Base-by-base conservation (phyloP, 2,329 filamentous ascomycete species). In the Talaromyces sp. region DNA sequence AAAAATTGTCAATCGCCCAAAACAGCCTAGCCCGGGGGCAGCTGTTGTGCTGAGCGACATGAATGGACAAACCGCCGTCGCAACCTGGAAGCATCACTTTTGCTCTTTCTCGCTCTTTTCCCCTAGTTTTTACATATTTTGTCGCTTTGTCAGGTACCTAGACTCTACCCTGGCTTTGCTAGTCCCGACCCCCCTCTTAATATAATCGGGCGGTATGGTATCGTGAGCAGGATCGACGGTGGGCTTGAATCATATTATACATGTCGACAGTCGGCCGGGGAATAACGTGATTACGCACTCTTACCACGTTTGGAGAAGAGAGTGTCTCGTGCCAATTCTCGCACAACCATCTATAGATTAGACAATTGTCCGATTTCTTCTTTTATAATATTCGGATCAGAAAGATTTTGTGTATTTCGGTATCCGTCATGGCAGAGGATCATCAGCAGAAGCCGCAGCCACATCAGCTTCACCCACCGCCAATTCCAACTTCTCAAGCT, bases 1-100 rank as follows among this genome's bases (percentile, higher is more conserved):
- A 74, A 68, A 72, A 78, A 78, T 74, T 76, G 73, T 76, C 76
- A 76, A 78, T 78, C 74, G 67, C 67, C 70, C 71, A 74, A 73
- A 66, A 8, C 52, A 50, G 50, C 16, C n/a, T 63, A 48, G 60
- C n/a, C 33, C 13, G 22, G 31, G 54, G 33, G 54, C 54, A 52
- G 52, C 52, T 56, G 52, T 22, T 22, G 52, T 31, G 52, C n/a
- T 37, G 52, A 16, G 27, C 43, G 11, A 37, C 31, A 48, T 63
- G 33, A 54, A 41, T 62, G 39, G 50, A 56, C 52, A 22, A 37
- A 56, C 22, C 45, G 48, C 22, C 52, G 31, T 68, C 62, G 50
- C 45, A 58, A 45, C 48, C 63, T 67, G 50, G 31, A 22, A 45
- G 41, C 50, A 48, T 52, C 48, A 62, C 64, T 64, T 61, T 62